Percentiles rank a stretch among this genome's conserved stretches.
Conservation (phyloP, 768 basidiomycete genomes). For the Asterophora lycoperdoides region DNA sequence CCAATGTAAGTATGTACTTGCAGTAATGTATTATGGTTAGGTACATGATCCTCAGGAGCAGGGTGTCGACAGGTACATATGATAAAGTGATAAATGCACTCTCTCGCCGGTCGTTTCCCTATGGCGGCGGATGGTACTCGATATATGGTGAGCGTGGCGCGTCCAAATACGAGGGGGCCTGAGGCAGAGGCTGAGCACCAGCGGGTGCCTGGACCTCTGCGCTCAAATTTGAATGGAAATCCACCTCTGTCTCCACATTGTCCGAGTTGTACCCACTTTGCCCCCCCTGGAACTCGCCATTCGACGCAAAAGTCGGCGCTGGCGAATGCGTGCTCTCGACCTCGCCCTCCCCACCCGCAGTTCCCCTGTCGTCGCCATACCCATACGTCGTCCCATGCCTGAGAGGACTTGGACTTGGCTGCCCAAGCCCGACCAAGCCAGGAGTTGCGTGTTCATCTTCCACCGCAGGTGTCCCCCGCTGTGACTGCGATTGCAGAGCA, state of each 20-base stretch:
- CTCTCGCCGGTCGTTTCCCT: slow-evolving; percentile 1
- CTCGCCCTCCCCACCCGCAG: slow-evolving; percentile 19
- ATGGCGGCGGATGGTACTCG: slow-evolving; percentile 7
- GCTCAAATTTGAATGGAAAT: slow-evolving; percentile 10
- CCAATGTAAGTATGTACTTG: no score
- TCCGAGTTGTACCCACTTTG: slow-evolving; percentile 60
- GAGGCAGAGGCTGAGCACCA: not conserved
- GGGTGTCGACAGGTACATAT: not conserved
- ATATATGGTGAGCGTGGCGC: slow-evolving; percentile 1
- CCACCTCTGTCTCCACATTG: slow-evolving; percentile 31
- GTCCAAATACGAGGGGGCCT: slow-evolving; percentile 4
- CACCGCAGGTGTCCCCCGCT: slow-evolving; percentile 7
- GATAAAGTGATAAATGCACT: no score
- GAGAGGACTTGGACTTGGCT: slow-evolving; percentile 44
- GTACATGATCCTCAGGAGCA: no score
- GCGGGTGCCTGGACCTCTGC: slow-evolving; percentile 18
- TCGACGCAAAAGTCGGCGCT: slow-evolving; percentile 48
- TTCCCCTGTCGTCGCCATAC: slow-evolving; percentile 14
- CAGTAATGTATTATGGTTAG: no score
- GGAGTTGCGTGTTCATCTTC: slow-evolving; percentile 21
- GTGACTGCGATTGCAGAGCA: not conserved
- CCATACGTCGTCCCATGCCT: slow-evolving; percentile 39
- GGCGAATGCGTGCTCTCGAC: slow-evolving; percentile 42
- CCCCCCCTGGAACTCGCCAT: slow-evolving; percentile 42
- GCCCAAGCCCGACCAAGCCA: slow-evolving; percentile 13